Evolutionary conservation across 257 asterid genomes (phyloP), one percentile per base, ranked within the genome.

Genomic region (Perilla frutescens): DNA sequence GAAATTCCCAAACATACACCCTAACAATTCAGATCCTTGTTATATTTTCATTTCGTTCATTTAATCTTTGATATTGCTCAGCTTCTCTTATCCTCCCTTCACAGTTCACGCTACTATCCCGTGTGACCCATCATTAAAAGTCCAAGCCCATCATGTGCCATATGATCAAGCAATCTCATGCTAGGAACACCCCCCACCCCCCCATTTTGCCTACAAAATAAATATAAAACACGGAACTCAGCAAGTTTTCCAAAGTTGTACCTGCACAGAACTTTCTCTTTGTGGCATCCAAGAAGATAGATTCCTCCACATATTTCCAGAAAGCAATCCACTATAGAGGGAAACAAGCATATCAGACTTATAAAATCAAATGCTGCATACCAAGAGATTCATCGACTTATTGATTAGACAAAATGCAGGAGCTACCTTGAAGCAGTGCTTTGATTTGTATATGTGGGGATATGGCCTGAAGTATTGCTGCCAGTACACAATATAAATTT

Each of bases 221-320:
- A 7, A 45, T 43, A 44, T 45, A 67, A 40, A 43, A 47, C 2
- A 56, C 3, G 10, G 11, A 47, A 20, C 39, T 10, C 39, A 50
- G 55, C n/a, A 57, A 63, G 55, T 61, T 20, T 53, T 66, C 41
- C 62, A 60, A 76, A 61, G 79, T 70, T 56, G 68, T 79, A 90
- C 94, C 96, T 85, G 89, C 64, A 82, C 36, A 62, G 89, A 68
- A 71, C 79, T 86, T 53, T 74, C 95, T 77, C 97, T 82, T 45
- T 79, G 97, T 69, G 95, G 97, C 93, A 92, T 83, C 96, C 88
- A 86, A 62, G 96, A 84, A 72, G 93, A 85, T 8, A 89, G 73
- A 77, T 86, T 89, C 80, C 93, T 77, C 96, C 90, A 90, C 65
- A 81, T 58, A 78, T 78, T 83, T 80, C 89, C 89, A 80, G 95